These are phyloP conservation scores for Ephemerocybe angulata DNA, from an alignment of 768 basidiomycete genomes.

Conservation along the genomic window DNA sequence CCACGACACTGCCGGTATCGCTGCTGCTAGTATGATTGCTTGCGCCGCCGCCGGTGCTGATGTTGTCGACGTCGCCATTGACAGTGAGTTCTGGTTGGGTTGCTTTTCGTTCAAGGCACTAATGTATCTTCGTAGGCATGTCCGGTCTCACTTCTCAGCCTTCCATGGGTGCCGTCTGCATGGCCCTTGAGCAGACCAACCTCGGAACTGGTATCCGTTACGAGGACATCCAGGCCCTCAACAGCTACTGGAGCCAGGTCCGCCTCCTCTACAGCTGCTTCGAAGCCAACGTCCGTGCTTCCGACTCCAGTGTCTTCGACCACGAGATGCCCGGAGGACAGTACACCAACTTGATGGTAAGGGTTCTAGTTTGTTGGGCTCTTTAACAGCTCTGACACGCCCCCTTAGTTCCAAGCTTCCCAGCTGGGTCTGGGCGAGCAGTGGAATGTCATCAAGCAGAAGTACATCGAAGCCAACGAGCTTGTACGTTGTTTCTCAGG, in stretches of 20 bases:
- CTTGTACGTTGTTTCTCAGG: conserved; percentile 52
- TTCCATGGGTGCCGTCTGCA: conserved; percentile 96
- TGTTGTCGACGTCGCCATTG: conserved; percentile 96
- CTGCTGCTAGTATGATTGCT: conserved; percentile 96
- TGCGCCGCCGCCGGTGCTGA: conserved; percentile 96
- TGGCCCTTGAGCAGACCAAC: conserved; percentile 90
- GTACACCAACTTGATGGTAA: conserved; percentile 89
- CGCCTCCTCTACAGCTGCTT: conserved; percentile 94
- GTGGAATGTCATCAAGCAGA: conserved; percentile 97
- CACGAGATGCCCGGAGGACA: conserved; percentile 99
- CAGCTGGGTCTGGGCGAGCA: conserved; percentile 96
- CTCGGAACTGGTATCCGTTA: conserved; percentile 96
- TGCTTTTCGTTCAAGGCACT: no score
- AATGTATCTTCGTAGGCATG: conserved; percentile 61
- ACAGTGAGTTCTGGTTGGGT: conserved; percentile 57
- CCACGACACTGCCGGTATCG: conserved; percentile 98
- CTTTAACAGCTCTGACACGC: conserved; percentile 18
- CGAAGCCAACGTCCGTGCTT: conserved; percentile 96
- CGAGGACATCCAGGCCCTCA: conserved; percentile 95
- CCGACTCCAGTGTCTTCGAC: conserved; percentile 97
- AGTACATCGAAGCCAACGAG: conserved; percentile 96
- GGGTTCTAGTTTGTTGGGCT: conserved; percentile 21
- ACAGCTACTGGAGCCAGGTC: conserved; percentile 97
- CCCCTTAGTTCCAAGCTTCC: conserved; percentile 92
- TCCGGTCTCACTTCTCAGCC: conserved; percentile 98